These are phyloP conservation scores for Pseudomassariella vexata DNA, from an alignment of 2,329 filamentous ascomycete species.

Conservation along the genomic window DNA sequence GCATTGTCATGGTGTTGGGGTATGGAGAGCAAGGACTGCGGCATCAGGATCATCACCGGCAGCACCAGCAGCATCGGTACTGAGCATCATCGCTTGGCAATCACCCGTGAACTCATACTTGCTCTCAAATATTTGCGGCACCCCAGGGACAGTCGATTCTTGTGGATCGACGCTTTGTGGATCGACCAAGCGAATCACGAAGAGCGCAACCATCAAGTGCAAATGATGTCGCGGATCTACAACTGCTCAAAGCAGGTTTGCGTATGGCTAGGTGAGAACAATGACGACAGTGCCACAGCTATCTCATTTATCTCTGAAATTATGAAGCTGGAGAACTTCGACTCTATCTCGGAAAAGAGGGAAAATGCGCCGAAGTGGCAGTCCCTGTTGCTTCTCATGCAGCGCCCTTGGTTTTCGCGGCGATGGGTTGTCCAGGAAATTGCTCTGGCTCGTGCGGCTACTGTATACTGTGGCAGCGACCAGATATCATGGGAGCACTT, in stretches of 20 bases:
- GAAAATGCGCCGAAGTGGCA: conserved; percentile 19
- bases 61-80: background rate
- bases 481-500: conserved; percentile 29
- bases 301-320: too few relatives aligned
- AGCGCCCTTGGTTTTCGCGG: conserved; percentile 31
- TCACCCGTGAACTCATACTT: background rate
- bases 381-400: conserved; percentile 27
- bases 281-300: too few relatives aligned
- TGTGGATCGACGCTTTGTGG: conserved; percentile 2
- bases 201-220: conserved; percentile 1
- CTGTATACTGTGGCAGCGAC: conserved; percentile 30
- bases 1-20: conserved; percentile 1
- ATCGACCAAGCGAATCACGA: background rate
- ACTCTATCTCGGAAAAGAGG: conserved; percentile 11
- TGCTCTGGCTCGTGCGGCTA: conserved; percentile 24
- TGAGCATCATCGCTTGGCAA: too few relatives aligned
- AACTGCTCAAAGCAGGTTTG: background rate
- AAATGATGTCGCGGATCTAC: conserved; percentile 1
- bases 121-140: background rate
- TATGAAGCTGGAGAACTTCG: background rate
- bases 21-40: background rate
- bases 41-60: background rate
- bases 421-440: conserved; percentile 39
- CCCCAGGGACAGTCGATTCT: too few relatives aligned
- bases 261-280: conserved; percentile 1